Base-by-base conservation (phyloP, 1,139 yeast genomes). In the Hansenula sp. region DNA sequence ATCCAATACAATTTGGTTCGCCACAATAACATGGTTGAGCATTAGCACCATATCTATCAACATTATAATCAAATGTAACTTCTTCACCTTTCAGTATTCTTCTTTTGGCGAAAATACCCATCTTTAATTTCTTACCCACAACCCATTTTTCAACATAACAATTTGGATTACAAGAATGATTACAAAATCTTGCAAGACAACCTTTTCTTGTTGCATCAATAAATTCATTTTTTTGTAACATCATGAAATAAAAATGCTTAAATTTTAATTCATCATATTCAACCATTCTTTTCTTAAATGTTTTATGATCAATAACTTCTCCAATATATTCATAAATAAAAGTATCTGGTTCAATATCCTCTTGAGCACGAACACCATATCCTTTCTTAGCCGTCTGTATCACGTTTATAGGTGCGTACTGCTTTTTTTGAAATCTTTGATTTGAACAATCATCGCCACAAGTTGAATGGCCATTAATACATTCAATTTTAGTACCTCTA, bases 81-180 rank as follows among this genome's bases (percentile, higher is more conserved):
- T 92, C 98, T 61, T 92, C 97, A 36, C 96, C 96, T 42, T 64
- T 63, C n/a, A 52, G 44, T 41, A 92, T 87, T 27, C 69, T 64
- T 48, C 95, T 69, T 53, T 85, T 84, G 40, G 97, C 87, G 61
- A 92, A 92, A 20, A 92, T 86, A 29, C 98, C 98, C 97, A 92
- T 92, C 52, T 89, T 74, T 45, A 88, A 71, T 59, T 86, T 84
- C 48, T 85, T 87, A 18, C 90, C 92, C 14, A 92, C 97, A 17
- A 89, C 94, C 98, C 98, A 92, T 65, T 92, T 92, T 61, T 90
- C 97, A 33, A 92, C 96, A 56, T 77, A 88, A 17, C 96, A 92
- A 62, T 92, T 92, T 6, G 98, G 97, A 51, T 75, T 79, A 62
- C 98, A 92, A 17, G 96, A 87, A 62, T 92, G 98, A 60, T 92